Percentiles rank a stretch among this genome's conserved stretches.
These are phyloP conservation scores for Aspergillus candidus DNA, from an alignment of 2,329 filamentous ascomycete species.

Conservation along the genomic window DNA sequence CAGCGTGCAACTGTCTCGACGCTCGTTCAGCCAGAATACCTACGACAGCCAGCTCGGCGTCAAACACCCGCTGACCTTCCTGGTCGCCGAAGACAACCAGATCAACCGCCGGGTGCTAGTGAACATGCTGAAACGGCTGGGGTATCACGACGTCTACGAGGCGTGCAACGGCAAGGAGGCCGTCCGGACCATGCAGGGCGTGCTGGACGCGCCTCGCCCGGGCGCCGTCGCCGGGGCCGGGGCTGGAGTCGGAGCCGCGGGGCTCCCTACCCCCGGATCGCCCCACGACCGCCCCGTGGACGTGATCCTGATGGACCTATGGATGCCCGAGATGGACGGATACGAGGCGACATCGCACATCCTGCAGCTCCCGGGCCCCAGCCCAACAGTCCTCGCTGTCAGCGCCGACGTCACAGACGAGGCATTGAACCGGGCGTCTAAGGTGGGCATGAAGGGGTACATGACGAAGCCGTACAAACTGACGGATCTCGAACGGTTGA, in stretches of 20 bases:
- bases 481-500: constrained; percentile 56
- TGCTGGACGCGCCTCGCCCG: constrained; percentile 26
- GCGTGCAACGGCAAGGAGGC: constrained; percentile 65
- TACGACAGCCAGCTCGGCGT: constrained; percentile 54
- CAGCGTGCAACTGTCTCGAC: constrained; percentile 21
- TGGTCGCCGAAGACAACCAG: constrained; percentile 67
- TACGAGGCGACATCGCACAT: constrained; percentile 63
- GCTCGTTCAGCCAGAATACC: constrained; percentile 20
- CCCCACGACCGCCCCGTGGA: constrained; percentile 44
- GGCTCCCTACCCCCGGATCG: constrained; percentile 13
- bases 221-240: constrained; percentile 2
- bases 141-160: constrained; percentile 57
- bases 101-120: constrained; percentile 64
- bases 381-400: constrained; percentile 53
- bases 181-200: constrained; percentile 53
- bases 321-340: constrained; percentile 70
- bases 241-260: constrained; percentile 1
- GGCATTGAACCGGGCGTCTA: constrained; percentile 54
- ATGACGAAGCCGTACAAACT: constrained; percentile 64
- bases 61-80: constrained; percentile 59
- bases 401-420: constrained; percentile 62
- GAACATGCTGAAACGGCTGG: constrained; percentile 61
- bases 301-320: constrained; percentile 66
- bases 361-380: constrained; percentile 39
- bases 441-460: constrained; percentile 61